Evolutionary conservation across 2,329 filamentous ascomycete species (phyloP).

Genomic region (Achaetomium macrosporum): DNA sequence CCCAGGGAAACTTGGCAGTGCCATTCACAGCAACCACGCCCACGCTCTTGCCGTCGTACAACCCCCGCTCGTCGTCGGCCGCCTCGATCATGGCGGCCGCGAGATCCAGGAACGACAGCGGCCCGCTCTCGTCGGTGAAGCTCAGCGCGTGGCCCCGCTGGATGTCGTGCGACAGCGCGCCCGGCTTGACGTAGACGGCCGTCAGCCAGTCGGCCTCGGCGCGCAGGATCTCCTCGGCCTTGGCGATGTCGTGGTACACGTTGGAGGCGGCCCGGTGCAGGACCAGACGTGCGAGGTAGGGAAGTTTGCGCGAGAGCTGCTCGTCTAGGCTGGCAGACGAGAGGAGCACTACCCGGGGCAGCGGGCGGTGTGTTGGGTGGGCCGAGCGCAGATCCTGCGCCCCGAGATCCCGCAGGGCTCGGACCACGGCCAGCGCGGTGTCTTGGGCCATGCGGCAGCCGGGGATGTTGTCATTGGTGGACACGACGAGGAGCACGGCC

Average conservation of each 20-base stretch:
- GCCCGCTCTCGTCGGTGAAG: neutral
- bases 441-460: constrained; percentile 35
- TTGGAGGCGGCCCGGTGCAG: constrained; percentile 30
- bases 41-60: neutral
- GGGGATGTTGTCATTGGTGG: constrained; percentile 41
- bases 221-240: constrained; percentile 34
- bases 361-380: neutral
- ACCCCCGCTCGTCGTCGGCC: neutral
- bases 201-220: constrained; percentile 33
- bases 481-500: constrained; percentile 37
- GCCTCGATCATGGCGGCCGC: constrained; percentile 13
- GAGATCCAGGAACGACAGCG: neutral
- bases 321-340: constrained; percentile 38
- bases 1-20: constrained; percentile 22
- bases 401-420: constrained; percentile 30
- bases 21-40: constrained; percentile 27
- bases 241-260: constrained; percentile 35
- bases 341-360: constrained; percentile 39
- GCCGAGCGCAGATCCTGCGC: neutral
- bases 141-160: constrained; percentile 37
- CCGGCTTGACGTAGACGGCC: constrained; percentile 39
- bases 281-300: constrained; percentile 22
- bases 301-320: constrained; percentile 29
- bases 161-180: constrained; percentile 32
- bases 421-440: constrained; percentile 31